Conservation (phyloP, 202 grass and related monocot genomes). For the Schoenoplectus triqueter region DNA sequence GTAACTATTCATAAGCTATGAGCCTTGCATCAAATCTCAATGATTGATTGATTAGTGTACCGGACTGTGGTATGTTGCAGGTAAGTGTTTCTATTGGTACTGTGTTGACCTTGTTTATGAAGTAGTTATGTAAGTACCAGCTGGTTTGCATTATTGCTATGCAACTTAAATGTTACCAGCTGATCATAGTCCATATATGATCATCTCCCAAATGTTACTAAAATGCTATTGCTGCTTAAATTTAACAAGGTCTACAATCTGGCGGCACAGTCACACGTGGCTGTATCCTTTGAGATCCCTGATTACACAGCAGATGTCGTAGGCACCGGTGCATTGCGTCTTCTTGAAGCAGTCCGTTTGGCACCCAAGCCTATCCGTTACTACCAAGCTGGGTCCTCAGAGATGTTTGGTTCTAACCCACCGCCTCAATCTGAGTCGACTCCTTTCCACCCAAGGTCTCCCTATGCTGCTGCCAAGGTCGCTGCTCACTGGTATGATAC, state of each 20-base stretch:
- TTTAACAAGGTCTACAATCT: conserved; percentile 79
- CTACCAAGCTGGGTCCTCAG: conserved; percentile 95
- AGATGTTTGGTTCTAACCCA: conserved; percentile 97
- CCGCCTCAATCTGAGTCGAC: conserved; percentile 79
- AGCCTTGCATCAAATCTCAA: conserved; percentile 16
- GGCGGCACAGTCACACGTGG: conserved; percentile 92
- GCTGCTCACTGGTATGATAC: conserved; percentile 75
- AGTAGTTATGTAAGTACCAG: neutral
- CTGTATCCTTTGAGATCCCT: conserved; percentile 92
- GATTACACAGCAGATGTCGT: conserved; percentile 95
- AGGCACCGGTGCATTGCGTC: conserved; percentile 82
- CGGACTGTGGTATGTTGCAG: no score
- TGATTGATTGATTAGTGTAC: neutral
- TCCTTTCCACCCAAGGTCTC: conserved; percentile 86
- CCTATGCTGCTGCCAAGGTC: conserved; percentile 91
- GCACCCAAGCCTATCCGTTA: conserved; percentile 60
- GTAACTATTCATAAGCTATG: neutral
- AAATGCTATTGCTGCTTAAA: neutral
- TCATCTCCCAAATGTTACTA: neutral
- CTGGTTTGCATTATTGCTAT: neutral
- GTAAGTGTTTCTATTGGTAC: no score
- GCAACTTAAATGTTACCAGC: conserved; percentile 1
- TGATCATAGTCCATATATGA: neutral
- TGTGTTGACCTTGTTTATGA: conserved; percentile 10
- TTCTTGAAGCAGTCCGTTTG: conserved; percentile 89